Conservation (phyloP, 169 alveolate genomes). For the Cryptosporidium xiaoi region DNA sequence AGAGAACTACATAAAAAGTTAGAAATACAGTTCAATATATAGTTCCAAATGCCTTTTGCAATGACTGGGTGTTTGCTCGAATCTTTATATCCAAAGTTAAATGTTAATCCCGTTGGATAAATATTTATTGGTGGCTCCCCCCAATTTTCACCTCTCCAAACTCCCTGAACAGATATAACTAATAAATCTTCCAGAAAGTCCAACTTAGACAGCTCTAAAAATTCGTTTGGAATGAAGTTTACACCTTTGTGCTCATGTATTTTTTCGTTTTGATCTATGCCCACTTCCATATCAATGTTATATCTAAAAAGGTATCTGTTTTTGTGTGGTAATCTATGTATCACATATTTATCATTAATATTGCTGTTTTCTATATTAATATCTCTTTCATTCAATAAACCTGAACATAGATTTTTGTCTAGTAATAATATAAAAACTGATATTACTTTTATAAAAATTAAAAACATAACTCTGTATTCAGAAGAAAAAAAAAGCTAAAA, state of each 20-base stretch:
- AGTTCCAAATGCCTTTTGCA: conserved; percentile 10
- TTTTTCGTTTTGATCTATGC: background rate
- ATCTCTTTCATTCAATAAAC: background rate
- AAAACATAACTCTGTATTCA: no score
- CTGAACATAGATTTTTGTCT: background rate
- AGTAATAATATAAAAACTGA: no score
- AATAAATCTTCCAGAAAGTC: conserved; percentile 3
- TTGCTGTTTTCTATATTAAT: background rate
- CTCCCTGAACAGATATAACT: conserved; percentile 43
- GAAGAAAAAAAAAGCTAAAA: no score
- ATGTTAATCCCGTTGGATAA: conserved; percentile 34
- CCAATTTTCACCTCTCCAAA: conserved; percentile 54
- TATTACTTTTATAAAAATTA: no score
- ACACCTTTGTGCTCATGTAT: background rate
- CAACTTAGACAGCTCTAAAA: conserved; percentile 1
- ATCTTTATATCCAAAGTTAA: background rate
- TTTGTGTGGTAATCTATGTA: conserved; percentile 39
- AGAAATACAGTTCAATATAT: conserved; percentile 4
- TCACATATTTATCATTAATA: background rate
- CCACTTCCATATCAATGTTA: conserved; percentile 18
- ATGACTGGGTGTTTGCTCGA: background rate
- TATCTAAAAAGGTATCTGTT: conserved; percentile 24
- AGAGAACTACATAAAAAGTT: conserved; percentile 47
- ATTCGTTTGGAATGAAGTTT: conserved; percentile 26
- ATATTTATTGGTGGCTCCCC: conserved; percentile 44